Conservation (phyloP, 2,329 filamentous ascomycete species). For the Diaporthe eres region DNA sequence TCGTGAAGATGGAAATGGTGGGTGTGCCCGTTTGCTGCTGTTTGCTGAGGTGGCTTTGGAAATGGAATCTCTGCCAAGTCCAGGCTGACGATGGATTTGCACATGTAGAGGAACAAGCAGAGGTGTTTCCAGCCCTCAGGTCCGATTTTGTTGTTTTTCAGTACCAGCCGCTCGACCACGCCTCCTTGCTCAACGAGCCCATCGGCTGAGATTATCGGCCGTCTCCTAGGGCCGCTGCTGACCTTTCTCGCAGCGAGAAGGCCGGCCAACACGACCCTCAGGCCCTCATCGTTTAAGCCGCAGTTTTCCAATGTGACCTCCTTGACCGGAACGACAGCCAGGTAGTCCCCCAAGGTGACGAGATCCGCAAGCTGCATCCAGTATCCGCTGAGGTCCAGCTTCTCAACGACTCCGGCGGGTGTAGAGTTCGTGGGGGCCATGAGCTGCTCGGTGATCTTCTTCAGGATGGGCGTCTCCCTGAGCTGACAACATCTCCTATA, state of each 20-base stretch:
- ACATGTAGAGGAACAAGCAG: slow-evolving; percentile 90
- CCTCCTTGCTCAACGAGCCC: slow-evolving; percentile 70
- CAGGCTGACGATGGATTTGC: slow-evolving; percentile 85
- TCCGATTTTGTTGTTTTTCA: slow-evolving; percentile 94
- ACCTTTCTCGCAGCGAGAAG: slow-evolving; percentile 84
- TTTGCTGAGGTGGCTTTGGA: slow-evolving; percentile 58
- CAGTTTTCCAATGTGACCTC: slow-evolving; percentile 91
- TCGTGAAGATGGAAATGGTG: slow-evolving; percentile 48
- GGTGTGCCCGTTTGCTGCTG: slow-evolving; percentile 43
- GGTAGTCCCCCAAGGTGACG: slow-evolving; percentile 90
- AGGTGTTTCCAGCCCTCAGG: slow-evolving; percentile 93
- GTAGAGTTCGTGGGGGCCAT: slow-evolving; percentile 77
- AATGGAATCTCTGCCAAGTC: slow-evolving; percentile 91
- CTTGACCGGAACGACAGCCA: slow-evolving; percentile 92
- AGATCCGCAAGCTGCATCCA: slow-evolving; percentile 87
- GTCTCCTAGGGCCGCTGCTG: slow-evolving; percentile 61
- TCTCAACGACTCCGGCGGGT: slow-evolving; percentile 81
- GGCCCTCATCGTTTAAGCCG: slow-evolving; percentile 86
- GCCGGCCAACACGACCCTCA: slow-evolving; percentile 88
- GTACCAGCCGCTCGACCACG: slow-evolving; percentile 85
- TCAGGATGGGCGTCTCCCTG: slow-evolving; percentile 91
- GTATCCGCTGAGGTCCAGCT: slow-evolving; percentile 87
- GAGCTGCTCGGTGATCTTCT: slow-evolving; percentile 92
- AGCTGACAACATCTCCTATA: slow-evolving; percentile 96
- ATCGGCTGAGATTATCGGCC: slow-evolving; percentile 54